phyloP scores from a whole-genome alignment of 495 filamentous ascomycete genomes.

The Niebla homalea region DNA sequence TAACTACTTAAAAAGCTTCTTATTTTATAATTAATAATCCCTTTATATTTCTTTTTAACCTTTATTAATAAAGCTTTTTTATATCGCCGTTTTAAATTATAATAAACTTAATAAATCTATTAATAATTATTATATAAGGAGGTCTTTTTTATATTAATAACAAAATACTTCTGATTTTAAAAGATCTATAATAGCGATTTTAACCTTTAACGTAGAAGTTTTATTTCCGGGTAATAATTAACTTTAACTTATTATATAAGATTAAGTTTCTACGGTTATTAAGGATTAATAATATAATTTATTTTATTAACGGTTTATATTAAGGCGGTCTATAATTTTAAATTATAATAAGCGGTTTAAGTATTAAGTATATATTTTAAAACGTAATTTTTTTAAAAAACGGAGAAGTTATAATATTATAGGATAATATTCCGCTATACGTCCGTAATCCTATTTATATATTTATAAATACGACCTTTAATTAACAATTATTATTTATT shows the following conservation, averaged over 20 bases:
- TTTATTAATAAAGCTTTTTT: conserved; percentile 4
- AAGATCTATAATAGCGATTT: not conserved
- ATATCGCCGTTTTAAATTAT: conserved; percentile 1
- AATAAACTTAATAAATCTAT: not conserved
- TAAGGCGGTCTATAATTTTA: not conserved
- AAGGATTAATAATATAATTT: not conserved
- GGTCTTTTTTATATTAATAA: conserved; percentile 3
- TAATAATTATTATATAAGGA: conserved; percentile 2
- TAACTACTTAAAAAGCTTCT: not conserved
- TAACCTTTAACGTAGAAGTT: not conserved
- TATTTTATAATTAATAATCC: conserved; percentile 6
- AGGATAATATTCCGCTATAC: too few species aligned
- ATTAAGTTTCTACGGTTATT: not conserved
- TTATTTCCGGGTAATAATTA: too few species aligned
- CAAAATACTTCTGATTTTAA: conserved; percentile 1
- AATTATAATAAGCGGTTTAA: conserved; percentile 1
- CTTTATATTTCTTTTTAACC: conserved; percentile 14
- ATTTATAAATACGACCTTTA: not conserved
- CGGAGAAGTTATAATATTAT: not conserved
- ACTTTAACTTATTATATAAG: not conserved
- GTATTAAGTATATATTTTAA: conserved; percentile 7
- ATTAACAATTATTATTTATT: conserved; percentile 1
- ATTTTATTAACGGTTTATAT: not conserved
- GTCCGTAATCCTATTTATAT: not conserved
- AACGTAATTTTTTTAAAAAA: not conserved